phyloP scores from a whole-genome alignment of 2,329 filamentous ascomycete genomes.

The Cladosporium sp. region DNA sequence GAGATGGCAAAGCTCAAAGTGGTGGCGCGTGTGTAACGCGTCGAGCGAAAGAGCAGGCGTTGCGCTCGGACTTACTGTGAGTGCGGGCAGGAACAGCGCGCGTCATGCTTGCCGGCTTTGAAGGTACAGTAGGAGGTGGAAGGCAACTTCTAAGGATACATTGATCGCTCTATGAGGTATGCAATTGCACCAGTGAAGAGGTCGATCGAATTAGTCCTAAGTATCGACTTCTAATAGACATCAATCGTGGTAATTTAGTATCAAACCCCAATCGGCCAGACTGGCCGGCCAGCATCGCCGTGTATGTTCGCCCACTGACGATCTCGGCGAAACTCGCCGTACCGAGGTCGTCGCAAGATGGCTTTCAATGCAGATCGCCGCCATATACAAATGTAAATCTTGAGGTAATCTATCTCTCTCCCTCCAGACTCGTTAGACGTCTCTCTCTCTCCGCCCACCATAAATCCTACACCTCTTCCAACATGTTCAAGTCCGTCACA shows the following conservation, averaged over 20 bases:
- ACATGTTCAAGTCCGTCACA: slow-evolving; percentile 48
- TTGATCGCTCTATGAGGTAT: not conserved
- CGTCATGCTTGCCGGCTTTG: not conserved
- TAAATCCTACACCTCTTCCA: not conserved
- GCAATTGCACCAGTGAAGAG: not conserved
- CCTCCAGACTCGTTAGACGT: not conserved
- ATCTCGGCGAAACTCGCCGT: not conserved
- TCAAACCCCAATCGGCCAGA: not conserved
- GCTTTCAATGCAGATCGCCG: slow-evolving; percentile 12
- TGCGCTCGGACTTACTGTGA: not conserved
- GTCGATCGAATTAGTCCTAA: not conserved
- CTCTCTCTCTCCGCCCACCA: not conserved
- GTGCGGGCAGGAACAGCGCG: not conserved
- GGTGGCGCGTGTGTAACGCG: slow-evolving; percentile 6
- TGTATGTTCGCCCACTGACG: not conserved
- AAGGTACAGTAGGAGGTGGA: not conserved
- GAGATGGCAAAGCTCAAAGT: slow-evolving; percentile 15
- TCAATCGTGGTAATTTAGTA: not conserved
- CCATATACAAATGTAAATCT: slow-evolving; percentile 4
- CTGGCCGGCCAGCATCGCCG: not conserved
- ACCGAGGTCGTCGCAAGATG: not conserved
- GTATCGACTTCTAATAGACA: not conserved
- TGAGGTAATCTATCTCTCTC: not conserved
- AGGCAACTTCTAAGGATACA: not conserved
- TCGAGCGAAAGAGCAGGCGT: not conserved